Evolutionary conservation across 441 rosid species (phyloP).

Genomic region (Omphalea diandra): DNA sequence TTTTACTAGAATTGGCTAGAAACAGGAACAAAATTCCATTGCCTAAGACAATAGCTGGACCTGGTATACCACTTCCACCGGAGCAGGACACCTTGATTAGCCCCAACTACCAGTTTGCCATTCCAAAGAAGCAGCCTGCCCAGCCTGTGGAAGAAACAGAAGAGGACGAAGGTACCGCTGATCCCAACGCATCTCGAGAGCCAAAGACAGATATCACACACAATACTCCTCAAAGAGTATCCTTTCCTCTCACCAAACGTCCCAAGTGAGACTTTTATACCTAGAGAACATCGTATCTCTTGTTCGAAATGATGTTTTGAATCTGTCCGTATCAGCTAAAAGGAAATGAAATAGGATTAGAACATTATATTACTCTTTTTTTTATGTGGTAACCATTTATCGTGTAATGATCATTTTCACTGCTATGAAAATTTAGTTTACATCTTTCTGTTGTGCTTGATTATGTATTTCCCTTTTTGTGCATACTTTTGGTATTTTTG

Average conservation of each 20-base stretch:
- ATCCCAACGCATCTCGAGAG: conserved; percentile 52
- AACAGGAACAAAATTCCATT: conserved; percentile 83
- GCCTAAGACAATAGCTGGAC: conserved; percentile 70
- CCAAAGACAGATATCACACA: conserved; percentile 42
- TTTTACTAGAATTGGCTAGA: conserved; percentile 68
- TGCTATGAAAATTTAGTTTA: neutral
- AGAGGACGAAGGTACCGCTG: conserved; percentile 62
- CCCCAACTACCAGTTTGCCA: conserved; percentile 74
- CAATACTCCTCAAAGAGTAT: conserved; percentile 59
- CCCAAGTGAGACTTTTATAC: conserved; percentile 35
- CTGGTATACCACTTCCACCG: conserved; percentile 74
- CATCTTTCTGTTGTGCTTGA: too few species aligned
- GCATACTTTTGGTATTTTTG: too few species aligned
- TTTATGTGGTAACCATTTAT: neutral
- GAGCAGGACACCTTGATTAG: conserved; percentile 76
- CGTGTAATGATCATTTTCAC: neutral
- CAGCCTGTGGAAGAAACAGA: conserved; percentile 66
- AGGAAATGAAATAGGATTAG: too few species aligned
- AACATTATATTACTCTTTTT: too few species aligned
- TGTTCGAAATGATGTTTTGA: neutral
- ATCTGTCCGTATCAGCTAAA: neutral
- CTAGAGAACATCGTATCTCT: neutral
- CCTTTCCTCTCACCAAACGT: conserved; percentile 64
- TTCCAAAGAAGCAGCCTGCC: conserved; percentile 56
- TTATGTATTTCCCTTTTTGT: too few species aligned